Evolutionary conservation across 805 yeast species (phyloP).

Genomic region (Suhomyces kilbournensis): DNA sequence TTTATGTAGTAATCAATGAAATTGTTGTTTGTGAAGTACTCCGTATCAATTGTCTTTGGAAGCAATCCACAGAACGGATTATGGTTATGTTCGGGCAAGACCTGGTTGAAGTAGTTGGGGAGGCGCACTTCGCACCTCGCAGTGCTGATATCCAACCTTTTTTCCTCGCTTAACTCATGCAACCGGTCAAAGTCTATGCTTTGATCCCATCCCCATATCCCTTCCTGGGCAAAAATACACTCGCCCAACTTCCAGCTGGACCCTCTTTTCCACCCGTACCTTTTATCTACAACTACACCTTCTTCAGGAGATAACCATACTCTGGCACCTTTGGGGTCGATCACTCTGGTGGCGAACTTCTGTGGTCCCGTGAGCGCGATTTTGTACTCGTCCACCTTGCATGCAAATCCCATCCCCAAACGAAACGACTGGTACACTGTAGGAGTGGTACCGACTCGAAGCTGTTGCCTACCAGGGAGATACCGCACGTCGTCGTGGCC

Average conservation of each 20-base stretch:
- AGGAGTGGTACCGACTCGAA: slow-evolving; percentile 80
- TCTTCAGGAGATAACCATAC: slow-evolving; percentile 67
- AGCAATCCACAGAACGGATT: slow-evolving; percentile 9
- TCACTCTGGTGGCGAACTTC: slow-evolving; percentile 50
- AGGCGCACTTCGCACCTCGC: slow-evolving; percentile 22
- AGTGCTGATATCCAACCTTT: slow-evolving; percentile 19
- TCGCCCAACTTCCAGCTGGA: slow-evolving; percentile 65
- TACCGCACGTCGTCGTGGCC: slow-evolving; percentile 56
- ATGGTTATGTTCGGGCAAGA: slow-evolving; percentile 32
- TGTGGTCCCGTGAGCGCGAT: slow-evolving; percentile 77
- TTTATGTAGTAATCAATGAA: slow-evolving; percentile 61
- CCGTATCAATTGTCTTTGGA: slow-evolving; percentile 20
- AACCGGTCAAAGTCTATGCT: slow-evolving; percentile 20
- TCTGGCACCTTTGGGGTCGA: slow-evolving; percentile 64
- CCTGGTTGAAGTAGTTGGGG: slow-evolving; percentile 34
- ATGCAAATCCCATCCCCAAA: slow-evolving; percentile 74
- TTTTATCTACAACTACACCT: slow-evolving; percentile 44
- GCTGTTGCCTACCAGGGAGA: slow-evolving; percentile 59
- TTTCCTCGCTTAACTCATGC: slow-evolving; percentile 23
- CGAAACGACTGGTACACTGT: slow-evolving; percentile 71
- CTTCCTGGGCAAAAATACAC: slow-evolving; percentile 80
- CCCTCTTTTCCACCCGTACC: slow-evolving; percentile 69
- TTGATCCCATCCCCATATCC: slow-evolving; percentile 61
- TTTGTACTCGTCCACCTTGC: slow-evolving; percentile 65
- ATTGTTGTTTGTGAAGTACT: slow-evolving; percentile 58